Evolutionary conservation across 2,329 filamentous ascomycete species (phyloP).

Genomic region (Gremmenia infestans): DNA sequence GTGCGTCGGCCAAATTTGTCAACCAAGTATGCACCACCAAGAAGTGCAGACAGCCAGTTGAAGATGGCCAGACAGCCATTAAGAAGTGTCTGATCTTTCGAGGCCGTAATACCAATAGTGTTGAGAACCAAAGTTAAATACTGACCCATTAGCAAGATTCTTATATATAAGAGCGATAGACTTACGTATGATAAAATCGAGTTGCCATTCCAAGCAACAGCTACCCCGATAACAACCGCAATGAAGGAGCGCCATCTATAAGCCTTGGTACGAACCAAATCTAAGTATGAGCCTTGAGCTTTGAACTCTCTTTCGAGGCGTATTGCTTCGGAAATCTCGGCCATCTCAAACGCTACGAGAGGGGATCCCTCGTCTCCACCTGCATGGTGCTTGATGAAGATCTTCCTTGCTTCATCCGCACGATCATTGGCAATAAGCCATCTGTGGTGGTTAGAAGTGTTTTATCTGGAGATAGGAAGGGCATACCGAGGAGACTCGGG

Average conservation of each 20-base stretch:
- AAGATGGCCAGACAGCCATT: slow-evolving; percentile 30
- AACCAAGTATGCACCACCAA: slow-evolving; percentile 21
- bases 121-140: slow-evolving; percentile 33
- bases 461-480: slow-evolving; percentile 21
- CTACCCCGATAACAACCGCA: background rate
- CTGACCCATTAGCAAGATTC: slow-evolving; percentile 18
- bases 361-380: slow-evolving; percentile 39
- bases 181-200: too few relatives aligned
- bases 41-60: slow-evolving; percentile 33
- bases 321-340: slow-evolving; percentile 45
- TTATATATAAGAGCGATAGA: too few relatives aligned
- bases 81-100: slow-evolving; percentile 25
- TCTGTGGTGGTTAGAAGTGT: too few relatives aligned
- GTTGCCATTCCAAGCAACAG: slow-evolving; percentile 12
- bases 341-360: slow-evolving; percentile 43
- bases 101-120: slow-evolving; percentile 20
- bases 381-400: slow-evolving; percentile 50
- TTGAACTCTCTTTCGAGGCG: slow-evolving; percentile 37
- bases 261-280: slow-evolving; percentile 23
- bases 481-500: slow-evolving; percentile 38
- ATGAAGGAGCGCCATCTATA: slow-evolving; percentile 13
- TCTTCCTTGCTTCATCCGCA: slow-evolving; percentile 44
- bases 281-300: slow-evolving; percentile 34
- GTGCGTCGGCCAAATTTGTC: slow-evolving; percentile 23
- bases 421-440: slow-evolving; percentile 35